Conservation (phyloP, 2,329 filamentous ascomycete genomes). For the Beauveria brongniartii region DNA sequence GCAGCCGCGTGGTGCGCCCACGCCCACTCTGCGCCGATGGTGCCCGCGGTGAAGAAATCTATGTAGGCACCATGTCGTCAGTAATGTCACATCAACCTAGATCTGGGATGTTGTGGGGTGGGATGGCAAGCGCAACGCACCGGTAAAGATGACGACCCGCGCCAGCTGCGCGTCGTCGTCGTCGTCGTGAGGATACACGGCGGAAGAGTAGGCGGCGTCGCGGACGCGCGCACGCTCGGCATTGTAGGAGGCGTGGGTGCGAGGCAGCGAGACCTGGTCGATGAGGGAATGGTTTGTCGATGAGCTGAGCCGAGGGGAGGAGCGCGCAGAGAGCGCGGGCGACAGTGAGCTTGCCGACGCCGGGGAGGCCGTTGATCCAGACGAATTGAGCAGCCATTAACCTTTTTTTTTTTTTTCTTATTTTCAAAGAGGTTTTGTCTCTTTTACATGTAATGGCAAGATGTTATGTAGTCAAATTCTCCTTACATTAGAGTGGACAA, state of each 20-base stretch:
- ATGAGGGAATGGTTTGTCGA: constrained; percentile 26
- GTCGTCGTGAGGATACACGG: constrained; percentile 12
- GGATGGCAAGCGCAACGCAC: constrained; percentile 13
- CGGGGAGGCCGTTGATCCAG: constrained; percentile 26
- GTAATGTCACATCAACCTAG: neutral
- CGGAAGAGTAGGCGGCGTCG: constrained; percentile 6
- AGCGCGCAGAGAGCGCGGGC: constrained; percentile 21
- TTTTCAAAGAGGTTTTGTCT: neutral
- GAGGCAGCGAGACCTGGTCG: constrained; percentile 16
- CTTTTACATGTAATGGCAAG: too few relatives aligned
- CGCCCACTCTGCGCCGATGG: constrained; percentile 5
- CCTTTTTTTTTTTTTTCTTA: neutral
- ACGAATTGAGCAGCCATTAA: constrained; percentile 14
- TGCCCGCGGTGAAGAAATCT: constrained; percentile 11
- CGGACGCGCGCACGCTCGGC: constrained; percentile 13
- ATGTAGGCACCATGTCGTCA: too few relatives aligned
- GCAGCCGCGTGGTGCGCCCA: constrained; percentile 18
- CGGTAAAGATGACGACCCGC: constrained; percentile 19
- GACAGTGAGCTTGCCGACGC: constrained; percentile 24
- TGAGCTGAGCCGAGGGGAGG: constrained; percentile 18
- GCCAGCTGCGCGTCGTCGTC: constrained; percentile 14
- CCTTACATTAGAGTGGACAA: too few relatives aligned
- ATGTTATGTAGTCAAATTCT: too few relatives aligned
- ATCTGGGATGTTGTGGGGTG: too few relatives aligned
- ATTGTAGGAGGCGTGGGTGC: constrained; percentile 18